phyloP scores from a whole-genome alignment of 352 stramenopile genomes.

The Thalassiosira mediterranea region DNA sequence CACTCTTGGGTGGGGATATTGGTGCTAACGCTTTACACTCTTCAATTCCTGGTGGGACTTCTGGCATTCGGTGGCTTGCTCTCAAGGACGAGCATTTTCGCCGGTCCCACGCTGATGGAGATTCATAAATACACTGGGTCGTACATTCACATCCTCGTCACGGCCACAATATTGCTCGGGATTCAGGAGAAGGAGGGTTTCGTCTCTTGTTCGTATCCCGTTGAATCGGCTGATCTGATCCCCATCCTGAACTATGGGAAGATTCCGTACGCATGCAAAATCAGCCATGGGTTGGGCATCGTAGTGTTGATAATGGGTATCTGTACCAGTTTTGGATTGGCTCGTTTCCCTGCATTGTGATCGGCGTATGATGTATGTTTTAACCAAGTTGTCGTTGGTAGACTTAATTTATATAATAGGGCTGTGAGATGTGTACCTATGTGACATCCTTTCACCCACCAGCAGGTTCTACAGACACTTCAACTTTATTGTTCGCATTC shows the following conservation, averaged over 20 bases:
- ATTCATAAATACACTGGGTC: conserved; percentile 64
- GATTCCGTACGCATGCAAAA: conserved; percentile 63
- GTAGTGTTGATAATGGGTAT: conserved; percentile 55
- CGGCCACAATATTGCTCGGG: conserved; percentile 68
- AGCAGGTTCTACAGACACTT: too few species aligned
- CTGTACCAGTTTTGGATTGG: conserved; percentile 58
- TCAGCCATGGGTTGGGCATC: conserved; percentile 67
- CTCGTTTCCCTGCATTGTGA: conserved; percentile 33
- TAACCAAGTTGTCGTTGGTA: too few species aligned
- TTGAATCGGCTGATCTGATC: conserved; percentile 51
- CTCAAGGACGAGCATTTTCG: conserved; percentile 4
- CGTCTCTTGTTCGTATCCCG: conserved; percentile 64
- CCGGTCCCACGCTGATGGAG: conserved; percentile 48
- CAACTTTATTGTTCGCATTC: too few species aligned
- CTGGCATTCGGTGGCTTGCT: conserved; percentile 47
- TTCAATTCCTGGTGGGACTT: conserved; percentile 61
- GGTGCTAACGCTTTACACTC: conserved; percentile 58
- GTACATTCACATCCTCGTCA: conserved; percentile 58
- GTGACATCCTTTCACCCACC: too few species aligned
- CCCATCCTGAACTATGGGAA: conserved; percentile 53
- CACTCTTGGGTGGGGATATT: conserved; percentile 72
- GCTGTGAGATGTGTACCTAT: too few species aligned
- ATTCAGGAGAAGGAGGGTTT: conserved; percentile 82
- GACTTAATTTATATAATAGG: too few species aligned
- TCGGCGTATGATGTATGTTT: too few species aligned